A percentile compares a stretch with the other conserved stretches of the same genome.
Conservation (phyloP, 2,329 filamentous ascomycete genomes). For the Ustulina deusta region DNA sequence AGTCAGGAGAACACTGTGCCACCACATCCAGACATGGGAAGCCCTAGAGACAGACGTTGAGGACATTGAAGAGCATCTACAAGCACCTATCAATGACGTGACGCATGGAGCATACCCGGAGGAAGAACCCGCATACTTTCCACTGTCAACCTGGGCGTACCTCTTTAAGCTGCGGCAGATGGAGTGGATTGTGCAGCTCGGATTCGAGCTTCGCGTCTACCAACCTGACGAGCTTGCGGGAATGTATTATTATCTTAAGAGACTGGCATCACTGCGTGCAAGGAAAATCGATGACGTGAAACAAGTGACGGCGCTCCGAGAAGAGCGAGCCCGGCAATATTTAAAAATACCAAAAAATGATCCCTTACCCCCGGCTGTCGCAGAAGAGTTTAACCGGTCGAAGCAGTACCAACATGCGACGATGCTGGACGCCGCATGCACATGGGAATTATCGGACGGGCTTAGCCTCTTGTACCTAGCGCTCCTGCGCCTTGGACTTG, state of each 20-base stretch:
- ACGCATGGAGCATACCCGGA: slow-evolving; percentile 60
- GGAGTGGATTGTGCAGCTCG: slow-evolving; percentile 88
- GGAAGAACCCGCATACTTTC: slow-evolving; percentile 69
- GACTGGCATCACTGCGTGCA: slow-evolving; percentile 75
- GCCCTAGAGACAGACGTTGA: slow-evolving; percentile 84
- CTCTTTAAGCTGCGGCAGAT: slow-evolving; percentile 91
- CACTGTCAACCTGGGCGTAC: slow-evolving; percentile 89
- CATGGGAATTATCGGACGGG: slow-evolving; percentile 66
- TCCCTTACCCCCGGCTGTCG: slow-evolving; percentile 48
- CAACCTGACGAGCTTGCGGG: slow-evolving; percentile 83
- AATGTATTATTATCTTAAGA: slow-evolving; percentile 92
- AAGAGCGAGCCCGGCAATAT: slow-evolving; percentile 23
- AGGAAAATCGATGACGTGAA: slow-evolving; percentile 80
- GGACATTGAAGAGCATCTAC: slow-evolving; percentile 77
- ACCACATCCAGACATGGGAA: slow-evolving; percentile 86
- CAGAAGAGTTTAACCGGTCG: slow-evolving; percentile 61
- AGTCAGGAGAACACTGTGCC: slow-evolving; percentile 87
- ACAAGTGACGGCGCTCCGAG: slow-evolving; percentile 61
- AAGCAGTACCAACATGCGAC: slow-evolving; percentile 69
- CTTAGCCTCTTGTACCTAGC: slow-evolving; percentile 74
- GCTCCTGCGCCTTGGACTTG: slow-evolving; percentile 68
- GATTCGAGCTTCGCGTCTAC: slow-evolving; percentile 94
- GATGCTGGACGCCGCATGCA: slow-evolving; percentile 74
- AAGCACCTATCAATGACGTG: slow-evolving; percentile 70
- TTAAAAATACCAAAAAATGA: slow-evolving; percentile 31